These are phyloP conservation scores for Claviceps sp. DNA, from an alignment of 2,329 filamentous ascomycete genomes.

Conservation along the genomic window DNA sequence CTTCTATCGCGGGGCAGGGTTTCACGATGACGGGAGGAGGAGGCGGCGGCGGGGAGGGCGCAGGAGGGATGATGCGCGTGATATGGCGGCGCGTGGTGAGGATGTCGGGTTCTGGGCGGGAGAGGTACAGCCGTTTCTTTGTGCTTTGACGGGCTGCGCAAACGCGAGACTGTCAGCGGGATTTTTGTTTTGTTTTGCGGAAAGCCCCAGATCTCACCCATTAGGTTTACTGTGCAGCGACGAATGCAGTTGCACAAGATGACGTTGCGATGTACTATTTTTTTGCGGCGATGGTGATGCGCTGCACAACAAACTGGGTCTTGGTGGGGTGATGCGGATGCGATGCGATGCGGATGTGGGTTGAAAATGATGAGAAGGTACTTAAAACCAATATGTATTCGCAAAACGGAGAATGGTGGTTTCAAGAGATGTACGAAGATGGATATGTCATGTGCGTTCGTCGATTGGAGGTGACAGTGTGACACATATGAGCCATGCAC, in stretches of 20 bases:
- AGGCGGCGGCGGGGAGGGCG: slow-evolving; percentile 17
- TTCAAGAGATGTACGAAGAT: not conserved
- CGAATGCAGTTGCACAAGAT: not conserved
- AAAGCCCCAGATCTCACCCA: not conserved
- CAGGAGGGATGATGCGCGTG: slow-evolving; percentile 25
- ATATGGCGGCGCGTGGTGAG: slow-evolving; percentile 21
- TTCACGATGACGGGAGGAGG: slow-evolving; percentile 2
- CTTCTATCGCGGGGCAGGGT: slow-evolving; percentile 7
- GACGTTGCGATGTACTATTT: not conserved
- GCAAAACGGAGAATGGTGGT: not conserved
- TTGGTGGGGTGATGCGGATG: not conserved
- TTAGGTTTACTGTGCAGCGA: not conserved
- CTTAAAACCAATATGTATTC: not conserved
- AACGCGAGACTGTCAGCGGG: not conserved
- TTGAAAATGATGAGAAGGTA: not conserved
- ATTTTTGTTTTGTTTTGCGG: not conserved
- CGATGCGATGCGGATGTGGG: not conserved
- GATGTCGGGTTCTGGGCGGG: slow-evolving; percentile 26
- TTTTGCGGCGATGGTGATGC: too few relatives aligned
- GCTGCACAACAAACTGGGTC: not conserved
- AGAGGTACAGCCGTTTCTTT: slow-evolving; percentile 31
- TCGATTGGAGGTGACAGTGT: not conserved
- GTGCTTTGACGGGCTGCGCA: slow-evolving; percentile 9
- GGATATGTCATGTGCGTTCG: not conserved
- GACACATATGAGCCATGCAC: not conserved